Evolutionary conservation across 2,329 filamentous ascomycete genomes (phyloP).

Genomic region (Hypoxylon sp.): DNA sequence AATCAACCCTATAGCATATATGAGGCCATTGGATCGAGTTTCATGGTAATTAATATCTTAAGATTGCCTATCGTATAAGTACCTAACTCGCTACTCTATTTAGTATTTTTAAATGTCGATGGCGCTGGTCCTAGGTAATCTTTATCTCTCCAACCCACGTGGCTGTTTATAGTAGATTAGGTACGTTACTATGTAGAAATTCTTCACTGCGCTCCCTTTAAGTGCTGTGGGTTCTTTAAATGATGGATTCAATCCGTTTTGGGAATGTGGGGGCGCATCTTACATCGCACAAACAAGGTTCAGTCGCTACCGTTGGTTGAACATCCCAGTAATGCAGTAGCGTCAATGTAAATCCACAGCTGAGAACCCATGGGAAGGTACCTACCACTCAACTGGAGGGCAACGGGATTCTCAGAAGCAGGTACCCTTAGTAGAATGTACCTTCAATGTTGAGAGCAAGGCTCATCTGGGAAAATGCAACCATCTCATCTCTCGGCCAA

Average conservation of each 20-base stretch:
- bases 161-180: too few relatives aligned
- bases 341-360: too few relatives aligned
- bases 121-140: background rate
- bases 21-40: background rate
- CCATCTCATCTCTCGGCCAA: constrained; percentile 39
- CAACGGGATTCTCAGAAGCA: constrained; percentile 4
- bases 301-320: constrained; percentile 30
- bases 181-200: background rate
- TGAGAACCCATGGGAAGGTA: too few relatives aligned
- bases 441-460: constrained; percentile 32
- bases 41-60: background rate
- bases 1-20: background rate
- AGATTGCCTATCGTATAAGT: background rate
- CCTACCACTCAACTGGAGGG: too few relatives aligned
- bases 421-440: constrained; percentile 12
- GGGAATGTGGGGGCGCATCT: constrained; percentile 36
- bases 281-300: constrained; percentile 11
- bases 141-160: background rate
- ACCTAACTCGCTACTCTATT: background rate
- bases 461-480: constrained; percentile 43
- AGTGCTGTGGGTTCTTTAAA: constrained; percentile 1
- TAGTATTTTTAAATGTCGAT: background rate
- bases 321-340: constrained; percentile 16
- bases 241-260: constrained; percentile 21
- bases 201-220: constrained; percentile 21